Conservation (phyloP, 202 grass and related monocot species). For the Saccharum hybrid region DNA sequence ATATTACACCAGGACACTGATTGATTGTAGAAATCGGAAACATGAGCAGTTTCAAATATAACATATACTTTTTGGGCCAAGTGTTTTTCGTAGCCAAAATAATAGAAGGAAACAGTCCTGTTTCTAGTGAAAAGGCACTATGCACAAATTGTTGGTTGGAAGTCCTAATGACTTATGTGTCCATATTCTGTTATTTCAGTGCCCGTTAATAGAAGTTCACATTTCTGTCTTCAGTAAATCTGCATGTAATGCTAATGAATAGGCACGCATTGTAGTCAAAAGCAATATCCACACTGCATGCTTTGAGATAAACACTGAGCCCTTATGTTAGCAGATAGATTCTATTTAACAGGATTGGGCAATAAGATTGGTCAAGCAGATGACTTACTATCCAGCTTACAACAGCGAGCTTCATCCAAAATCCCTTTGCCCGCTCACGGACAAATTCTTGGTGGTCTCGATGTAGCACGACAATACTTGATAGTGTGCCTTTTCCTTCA, state of each 20-base stretch:
- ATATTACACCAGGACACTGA: slow-evolving; percentile 15
- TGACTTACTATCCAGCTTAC: slow-evolving; percentile 87
- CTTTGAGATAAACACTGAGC: slow-evolving; percentile 14
- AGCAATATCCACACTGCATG: not conserved
- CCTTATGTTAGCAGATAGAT: slow-evolving; percentile 11
- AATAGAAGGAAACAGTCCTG: not conserved
- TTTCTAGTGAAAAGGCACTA: not conserved
- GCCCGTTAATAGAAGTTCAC: not conserved
- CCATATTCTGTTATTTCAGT: not conserved
- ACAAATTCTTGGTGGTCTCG: slow-evolving; percentile 59
- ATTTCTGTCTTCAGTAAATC: not conserved
- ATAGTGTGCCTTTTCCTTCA: slow-evolving; percentile 9
- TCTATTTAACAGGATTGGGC: slow-evolving; percentile 25
- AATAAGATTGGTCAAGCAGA: slow-evolving; percentile 31
- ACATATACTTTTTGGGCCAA: not conserved
- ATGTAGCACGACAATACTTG: slow-evolving; percentile 16
- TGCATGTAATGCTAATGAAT: slow-evolving; percentile 17
- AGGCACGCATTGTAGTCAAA: slow-evolving; percentile 22
- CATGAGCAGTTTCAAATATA: not conserved
- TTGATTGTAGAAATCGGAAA: not conserved
- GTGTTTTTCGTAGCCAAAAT: slow-evolving; percentile 15
- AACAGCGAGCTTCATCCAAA: slow-evolving; percentile 72
- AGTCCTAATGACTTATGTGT: not conserved
- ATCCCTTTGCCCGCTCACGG: slow-evolving; percentile 42
- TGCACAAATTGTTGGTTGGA: not conserved